Conservation (phyloP, 139 green algal genomes). For the Trebouxia sp. region DNA sequence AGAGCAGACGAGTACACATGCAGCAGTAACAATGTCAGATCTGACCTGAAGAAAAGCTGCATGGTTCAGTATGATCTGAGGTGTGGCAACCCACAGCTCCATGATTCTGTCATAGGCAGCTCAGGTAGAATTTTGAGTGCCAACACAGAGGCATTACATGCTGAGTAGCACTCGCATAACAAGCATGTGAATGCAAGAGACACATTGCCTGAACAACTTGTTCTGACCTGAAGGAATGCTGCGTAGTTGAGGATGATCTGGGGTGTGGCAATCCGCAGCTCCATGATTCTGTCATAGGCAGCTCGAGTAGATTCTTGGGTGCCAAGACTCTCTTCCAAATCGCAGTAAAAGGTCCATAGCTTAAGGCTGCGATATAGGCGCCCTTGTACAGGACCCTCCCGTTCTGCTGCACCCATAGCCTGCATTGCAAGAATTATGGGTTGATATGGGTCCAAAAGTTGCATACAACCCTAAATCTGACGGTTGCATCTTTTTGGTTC, state of each 20-base stretch:
- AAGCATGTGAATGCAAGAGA: too few species aligned
- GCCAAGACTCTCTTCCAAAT: slow-evolving; percentile 96
- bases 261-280: slow-evolving; percentile 91
- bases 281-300: slow-evolving; percentile 90
- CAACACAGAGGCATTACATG: too few species aligned
- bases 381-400: slow-evolving; percentile 76
- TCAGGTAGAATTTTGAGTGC: slow-evolving; percentile 76
- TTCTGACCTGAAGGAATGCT: slow-evolving; percentile 76
- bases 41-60: slow-evolving; percentile 77
- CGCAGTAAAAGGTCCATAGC: slow-evolving; percentile 86
- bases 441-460: too few species aligned
- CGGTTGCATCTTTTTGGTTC: slow-evolving; percentile 77
- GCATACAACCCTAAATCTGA: too few species aligned
- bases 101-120: slow-evolving; percentile 88
- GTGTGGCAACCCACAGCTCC: slow-evolving; percentile 89
- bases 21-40: too few species aligned
- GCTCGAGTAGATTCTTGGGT: slow-evolving; percentile 75
- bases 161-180: too few species aligned
- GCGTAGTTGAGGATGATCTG: slow-evolving; percentile 98
- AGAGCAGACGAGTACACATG: too few species aligned
- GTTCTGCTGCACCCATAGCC: slow-evolving; percentile 52
- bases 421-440: slow-evolving; percentile 4
- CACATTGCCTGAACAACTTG: too few species aligned
- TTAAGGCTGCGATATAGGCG: slow-evolving; percentile 78
- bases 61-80: slow-evolving; percentile 97